These are phyloP conservation scores for Cyberlindnera euphorbiae DNA, from an alignment of 805 yeast species.

Conservation along the genomic window DNA sequence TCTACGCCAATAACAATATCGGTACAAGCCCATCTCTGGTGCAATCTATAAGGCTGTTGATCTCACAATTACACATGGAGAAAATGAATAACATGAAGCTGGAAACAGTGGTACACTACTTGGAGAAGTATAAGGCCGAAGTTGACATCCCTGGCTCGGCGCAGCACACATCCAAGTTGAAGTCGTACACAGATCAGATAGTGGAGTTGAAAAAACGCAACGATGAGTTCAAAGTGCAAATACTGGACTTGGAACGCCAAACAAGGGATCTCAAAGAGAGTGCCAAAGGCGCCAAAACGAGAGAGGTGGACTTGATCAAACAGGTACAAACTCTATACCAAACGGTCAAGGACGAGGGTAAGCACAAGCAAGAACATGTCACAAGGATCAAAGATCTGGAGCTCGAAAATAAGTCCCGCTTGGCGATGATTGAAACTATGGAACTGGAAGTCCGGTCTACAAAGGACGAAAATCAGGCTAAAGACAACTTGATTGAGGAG, in stretches of 20 bases:
- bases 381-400: constrained; percentile 1
- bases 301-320: no score
- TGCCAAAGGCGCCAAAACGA: no score
- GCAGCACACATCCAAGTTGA: no score
- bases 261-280: no score
- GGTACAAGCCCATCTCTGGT: constrained; percentile 53
- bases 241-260: constrained; percentile 4
- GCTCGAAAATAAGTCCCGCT: background rate
- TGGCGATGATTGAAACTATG: no score
- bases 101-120: constrained; percentile 48
- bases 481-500: background rate
- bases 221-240: constrained; percentile 3
- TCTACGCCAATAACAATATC: constrained; percentile 54
- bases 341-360: background rate
- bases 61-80: constrained; percentile 51
- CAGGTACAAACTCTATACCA: constrained; percentile 1
- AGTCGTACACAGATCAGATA: background rate
- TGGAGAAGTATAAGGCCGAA: constrained; percentile 40
- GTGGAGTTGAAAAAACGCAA: constrained; percentile 2
- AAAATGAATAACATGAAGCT: constrained; percentile 55
- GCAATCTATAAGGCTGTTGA: constrained; percentile 48
- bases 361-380: constrained; percentile 1
- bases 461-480: background rate
- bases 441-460: no score
- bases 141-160: no score